A percentile compares a stretch with the other conserved stretches of the same genome.
Conservation (phyloP, 2,329 filamentous ascomycete species). For the Diplodia scrobiculata region DNA sequence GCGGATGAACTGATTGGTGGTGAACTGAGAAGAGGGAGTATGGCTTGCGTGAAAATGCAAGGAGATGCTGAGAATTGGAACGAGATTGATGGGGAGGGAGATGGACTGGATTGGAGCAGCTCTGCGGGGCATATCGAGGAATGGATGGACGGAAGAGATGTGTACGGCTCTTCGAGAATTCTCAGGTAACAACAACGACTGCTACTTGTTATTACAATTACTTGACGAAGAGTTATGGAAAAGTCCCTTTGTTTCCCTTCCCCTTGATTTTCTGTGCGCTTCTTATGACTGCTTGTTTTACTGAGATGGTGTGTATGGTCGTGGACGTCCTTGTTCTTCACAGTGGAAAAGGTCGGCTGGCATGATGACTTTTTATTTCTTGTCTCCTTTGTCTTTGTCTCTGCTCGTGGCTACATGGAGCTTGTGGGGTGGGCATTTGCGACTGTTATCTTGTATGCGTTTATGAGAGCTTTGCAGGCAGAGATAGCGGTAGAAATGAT, state of each 20-base stretch:
- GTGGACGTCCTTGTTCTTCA: too few relatives aligned
- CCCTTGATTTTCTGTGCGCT: too few relatives aligned
- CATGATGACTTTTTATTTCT: too few relatives aligned
- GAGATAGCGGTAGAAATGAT: too few relatives aligned
- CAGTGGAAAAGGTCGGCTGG: too few relatives aligned
- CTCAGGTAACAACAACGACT: neutral
- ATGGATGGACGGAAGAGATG: neutral
- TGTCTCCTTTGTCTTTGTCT: too few relatives aligned
- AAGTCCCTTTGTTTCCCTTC: neutral
- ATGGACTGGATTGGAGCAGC: neutral
- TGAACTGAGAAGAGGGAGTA: neutral
- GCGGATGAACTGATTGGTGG: conserved; percentile 25
- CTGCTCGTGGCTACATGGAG: too few relatives aligned
- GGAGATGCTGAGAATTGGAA: neutral
- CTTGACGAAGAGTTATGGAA: neutral
- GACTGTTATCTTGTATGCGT: too few relatives aligned
- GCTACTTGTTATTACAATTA: neutral
- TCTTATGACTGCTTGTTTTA: too few relatives aligned
- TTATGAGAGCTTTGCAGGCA: too few relatives aligned
- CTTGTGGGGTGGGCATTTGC: too few relatives aligned
- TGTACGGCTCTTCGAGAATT: neutral
- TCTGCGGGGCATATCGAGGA: neutral
- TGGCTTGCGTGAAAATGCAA: neutral
- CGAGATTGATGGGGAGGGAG: neutral
- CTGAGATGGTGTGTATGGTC: too few relatives aligned